Evolutionary conservation across 2,329 filamentous ascomycete species (phyloP).

Genomic region (Colletotrichum plurivorum): DNA sequence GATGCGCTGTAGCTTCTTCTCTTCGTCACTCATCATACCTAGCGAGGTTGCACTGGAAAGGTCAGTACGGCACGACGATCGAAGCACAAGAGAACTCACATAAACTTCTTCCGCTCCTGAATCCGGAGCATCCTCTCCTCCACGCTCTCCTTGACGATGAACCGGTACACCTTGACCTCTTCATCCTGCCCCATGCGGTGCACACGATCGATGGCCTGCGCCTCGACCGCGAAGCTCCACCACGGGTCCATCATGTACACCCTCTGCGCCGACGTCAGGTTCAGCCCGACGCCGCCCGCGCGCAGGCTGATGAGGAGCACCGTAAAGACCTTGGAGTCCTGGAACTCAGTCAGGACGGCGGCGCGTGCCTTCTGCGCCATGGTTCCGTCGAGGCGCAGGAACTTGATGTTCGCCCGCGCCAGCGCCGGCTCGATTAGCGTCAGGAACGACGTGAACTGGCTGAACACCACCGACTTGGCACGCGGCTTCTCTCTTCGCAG

Average conservation of each 20-base stretch:
- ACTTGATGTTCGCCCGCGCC: constrained; percentile 77
- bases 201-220: constrained; percentile 96
- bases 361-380: constrained; percentile 90
- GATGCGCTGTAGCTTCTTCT: constrained; percentile 89
- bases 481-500: constrained; percentile 75
- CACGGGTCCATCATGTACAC: constrained; percentile 99
- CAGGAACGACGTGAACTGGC: constrained; percentile 97
- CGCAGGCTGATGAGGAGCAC: constrained; percentile 88
- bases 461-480: constrained; percentile 94
- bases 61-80: constrained; percentile 2
- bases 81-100: constrained; percentile 70
- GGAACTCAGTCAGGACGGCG: constrained; percentile 82
- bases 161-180: constrained; percentile 88
- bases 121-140: constrained; percentile 95
- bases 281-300: constrained; percentile 94
- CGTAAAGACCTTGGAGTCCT: constrained; percentile 71
- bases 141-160: constrained; percentile 91
- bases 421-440: constrained; percentile 90
- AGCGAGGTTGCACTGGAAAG: constrained; percentile 84
- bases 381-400: constrained; percentile 90
- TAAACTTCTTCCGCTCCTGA: constrained; percentile 96
- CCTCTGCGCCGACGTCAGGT: constrained; percentile 87
- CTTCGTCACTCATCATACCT: constrained; percentile 95
- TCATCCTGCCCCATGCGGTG: constrained; percentile 95
- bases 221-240: constrained; percentile 98